Base-by-base conservation (phyloP, 2,329 filamentous ascomycete genomes). In the Sarocladiaceae sp. region DNA sequence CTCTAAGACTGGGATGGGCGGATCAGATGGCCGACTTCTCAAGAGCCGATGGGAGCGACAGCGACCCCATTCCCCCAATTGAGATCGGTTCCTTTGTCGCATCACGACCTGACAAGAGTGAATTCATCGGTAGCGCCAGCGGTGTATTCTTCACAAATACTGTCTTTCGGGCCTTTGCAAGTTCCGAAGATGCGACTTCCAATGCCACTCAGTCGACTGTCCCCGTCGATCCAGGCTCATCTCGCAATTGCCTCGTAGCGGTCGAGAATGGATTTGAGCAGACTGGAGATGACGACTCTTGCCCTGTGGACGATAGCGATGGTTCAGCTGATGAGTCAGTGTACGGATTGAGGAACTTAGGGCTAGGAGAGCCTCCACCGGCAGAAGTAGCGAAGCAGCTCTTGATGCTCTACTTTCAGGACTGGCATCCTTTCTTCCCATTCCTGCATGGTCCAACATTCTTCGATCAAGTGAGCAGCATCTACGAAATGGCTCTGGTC, bases 61-160 rank as follows among this genome's bases (percentile, higher is more conserved):
- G 29, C 29, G 40, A 46, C 40, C 18, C 17, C 8, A 53, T 53
- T 36, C 47, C 47, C 15, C 52, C 52, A 8, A 53, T 51, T 31
- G 52, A 53, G 20, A 53, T 53, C 40, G 52, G 52, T 15, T 50
- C 46, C 17, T 53, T 53, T 20, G 35, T 53, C 22, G 52, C 52
- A 15, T 36, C 35, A 7, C 26, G 28, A 8, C 33, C 47, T 13
- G 46, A 51, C 29, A 29, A 48, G 54, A 77, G 74, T 49, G 70
- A 77, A 51, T 79, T 78, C 58, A 72, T 79, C 26, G 76, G 77
- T 23, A 77, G 73, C 57, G 74, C 74, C 12, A 76, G 71, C 36
- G 76, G 77, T 3, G 73, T 79, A 40, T 79, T 73, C 61, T 79
- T 79, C 60, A 70, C 76, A 57, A 77, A 79, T 53, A 79, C 76